These are phyloP conservation scores for Amanita phalloides DNA, from an alignment of 768 basidiomycete genomes.

Conservation along the genomic window DNA sequence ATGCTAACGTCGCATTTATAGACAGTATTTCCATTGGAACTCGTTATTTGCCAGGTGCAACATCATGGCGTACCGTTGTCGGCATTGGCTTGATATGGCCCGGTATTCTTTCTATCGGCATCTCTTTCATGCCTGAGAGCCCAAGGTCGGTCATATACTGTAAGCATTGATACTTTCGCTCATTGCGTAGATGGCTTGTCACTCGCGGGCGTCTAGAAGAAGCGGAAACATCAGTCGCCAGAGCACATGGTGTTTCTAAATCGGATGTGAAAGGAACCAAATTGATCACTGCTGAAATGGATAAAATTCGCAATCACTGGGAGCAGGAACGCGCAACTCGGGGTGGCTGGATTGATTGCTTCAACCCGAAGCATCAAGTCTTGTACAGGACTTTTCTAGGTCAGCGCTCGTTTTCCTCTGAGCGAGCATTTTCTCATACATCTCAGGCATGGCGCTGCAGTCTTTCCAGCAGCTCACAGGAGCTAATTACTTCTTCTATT, in stretches of 20 bases:
- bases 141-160: slow-evolving; percentile 26
- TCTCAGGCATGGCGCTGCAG: slow-evolving; percentile 48
- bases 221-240: slow-evolving; percentile 36
- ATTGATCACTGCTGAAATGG: slow-evolving; percentile 35
- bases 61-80: slow-evolving; percentile 54
- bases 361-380: slow-evolving; percentile 26
- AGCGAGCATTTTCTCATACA: not conserved
- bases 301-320: slow-evolving; percentile 44
- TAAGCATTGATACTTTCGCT: not conserved
- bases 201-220: slow-evolving; percentile 33
- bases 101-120: slow-evolving; percentile 47
- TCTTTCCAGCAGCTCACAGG: slow-evolving; percentile 65
- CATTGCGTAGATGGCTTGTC: slow-evolving; percentile 41
- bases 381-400: slow-evolving; percentile 54
- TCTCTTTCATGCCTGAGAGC: slow-evolving; percentile 61
- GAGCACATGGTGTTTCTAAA: slow-evolving; percentile 34
- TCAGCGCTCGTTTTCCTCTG: slow-evolving; percentile 7
- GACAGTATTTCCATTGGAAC: slow-evolving; percentile 67
- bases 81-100: slow-evolving; percentile 57
- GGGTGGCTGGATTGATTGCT: too few relatives aligned
- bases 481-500: slow-evolving; percentile 64
- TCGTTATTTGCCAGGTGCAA: slow-evolving; percentile 30
- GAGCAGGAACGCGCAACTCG: slow-evolving; percentile 34
- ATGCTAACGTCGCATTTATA: slow-evolving; percentile 9
- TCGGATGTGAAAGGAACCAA: slow-evolving; percentile 27